These are phyloP conservation scores for Heritiera fomes DNA, from an alignment of 345 rosid species.

Conservation along the genomic window DNA sequence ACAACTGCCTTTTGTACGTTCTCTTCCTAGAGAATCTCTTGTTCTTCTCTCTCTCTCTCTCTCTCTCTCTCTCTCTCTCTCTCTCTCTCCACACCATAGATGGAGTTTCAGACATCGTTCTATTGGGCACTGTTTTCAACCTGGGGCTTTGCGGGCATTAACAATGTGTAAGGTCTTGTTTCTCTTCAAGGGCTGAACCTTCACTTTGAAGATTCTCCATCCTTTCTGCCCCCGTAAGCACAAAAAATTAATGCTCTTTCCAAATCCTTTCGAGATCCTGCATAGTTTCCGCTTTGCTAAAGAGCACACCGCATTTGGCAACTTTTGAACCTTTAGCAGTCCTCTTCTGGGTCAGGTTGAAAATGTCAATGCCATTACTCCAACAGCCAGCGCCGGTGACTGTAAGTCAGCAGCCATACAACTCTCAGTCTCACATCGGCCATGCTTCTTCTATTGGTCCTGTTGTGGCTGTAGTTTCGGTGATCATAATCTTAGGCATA, in stretches of 20 bases:
- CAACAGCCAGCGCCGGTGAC: slow-evolving; percentile 51
- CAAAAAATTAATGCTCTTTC: neutral
- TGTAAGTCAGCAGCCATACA: slow-evolving; percentile 34
- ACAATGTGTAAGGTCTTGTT: slow-evolving; percentile 1
- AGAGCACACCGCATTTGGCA: neutral
- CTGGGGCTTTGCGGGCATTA: neutral
- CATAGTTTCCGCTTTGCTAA: neutral
- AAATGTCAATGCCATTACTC: slow-evolving; percentile 44
- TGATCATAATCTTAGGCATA: slow-evolving; percentile 44
- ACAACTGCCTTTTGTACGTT: neutral
- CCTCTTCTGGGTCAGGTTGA: neutral
- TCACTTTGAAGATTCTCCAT: neutral
- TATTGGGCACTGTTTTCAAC: neutral
- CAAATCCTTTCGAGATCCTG: neutral
- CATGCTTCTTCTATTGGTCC: slow-evolving; percentile 51
- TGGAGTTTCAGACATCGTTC: neutral
- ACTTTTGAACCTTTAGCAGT: neutral
- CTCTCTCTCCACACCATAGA: neutral
- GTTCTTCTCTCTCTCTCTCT: too few species aligned
- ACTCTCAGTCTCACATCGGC: slow-evolving; percentile 25
- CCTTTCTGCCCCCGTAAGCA: neutral
- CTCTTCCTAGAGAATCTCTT: neutral
- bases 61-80: too few species aligned
- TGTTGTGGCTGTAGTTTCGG: slow-evolving; percentile 53
- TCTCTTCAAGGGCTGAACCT: neutral